These are phyloP conservation scores for Eucalyptus paniculata DNA, from an alignment of 345 rosid genomes.

Conservation along the genomic window DNA sequence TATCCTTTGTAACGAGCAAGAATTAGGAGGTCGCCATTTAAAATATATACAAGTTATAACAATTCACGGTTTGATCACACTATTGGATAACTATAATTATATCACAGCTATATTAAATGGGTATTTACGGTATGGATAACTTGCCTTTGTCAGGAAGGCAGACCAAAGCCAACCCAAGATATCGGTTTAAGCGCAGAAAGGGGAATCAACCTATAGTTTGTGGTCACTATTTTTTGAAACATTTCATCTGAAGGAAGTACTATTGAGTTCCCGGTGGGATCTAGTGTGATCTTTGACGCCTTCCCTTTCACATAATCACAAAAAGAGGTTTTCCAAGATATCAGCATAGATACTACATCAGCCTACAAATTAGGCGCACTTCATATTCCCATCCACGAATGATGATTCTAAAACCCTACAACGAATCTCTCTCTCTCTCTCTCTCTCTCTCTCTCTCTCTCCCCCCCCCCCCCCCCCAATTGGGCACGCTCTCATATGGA, in stretches of 20 bases:
- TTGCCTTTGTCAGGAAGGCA: background rate
- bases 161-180: background rate
- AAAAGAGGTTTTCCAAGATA: background rate
- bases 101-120: background rate
- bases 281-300: background rate
- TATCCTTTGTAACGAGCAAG: background rate
- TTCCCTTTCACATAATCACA: background rate
- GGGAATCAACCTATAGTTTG: background rate
- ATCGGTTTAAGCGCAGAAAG: background rate
- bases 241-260: background rate
- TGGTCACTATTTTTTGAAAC: background rate
- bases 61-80: background rate
- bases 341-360: background rate
- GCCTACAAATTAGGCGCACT: background rate
- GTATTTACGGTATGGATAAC: background rate
- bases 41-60: background rate
- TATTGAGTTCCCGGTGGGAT: background rate
- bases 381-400: background rate
- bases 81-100: background rate
- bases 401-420: background rate
- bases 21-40: background rate
- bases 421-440: background rate
- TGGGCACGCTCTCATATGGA: background rate
- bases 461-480: rapidly evolving
- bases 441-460: background rate